These are phyloP conservation scores for Angomonas ambiguus DNA, from an alignment of 208 protist species.

Conservation along the genomic window DNA sequence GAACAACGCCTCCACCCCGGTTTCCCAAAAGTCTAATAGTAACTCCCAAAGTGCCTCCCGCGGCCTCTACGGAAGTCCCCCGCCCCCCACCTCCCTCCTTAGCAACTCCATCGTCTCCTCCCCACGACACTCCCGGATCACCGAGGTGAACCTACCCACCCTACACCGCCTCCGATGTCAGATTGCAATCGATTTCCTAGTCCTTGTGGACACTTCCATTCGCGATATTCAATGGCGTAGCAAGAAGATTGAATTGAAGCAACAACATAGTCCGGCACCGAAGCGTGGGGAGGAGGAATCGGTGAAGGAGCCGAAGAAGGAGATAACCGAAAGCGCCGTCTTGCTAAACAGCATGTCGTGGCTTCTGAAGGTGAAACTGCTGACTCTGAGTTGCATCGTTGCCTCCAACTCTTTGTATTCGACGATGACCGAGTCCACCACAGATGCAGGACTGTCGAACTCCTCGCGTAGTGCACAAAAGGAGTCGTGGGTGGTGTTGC, in stretches of 20 bases:
- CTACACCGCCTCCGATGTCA: neutral
- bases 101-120: neutral
- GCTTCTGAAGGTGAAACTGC: slow-evolving; percentile 41
- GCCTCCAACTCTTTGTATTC: slow-evolving; percentile 11
- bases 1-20: neutral
- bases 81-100: neutral
- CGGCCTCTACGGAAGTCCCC: neutral
- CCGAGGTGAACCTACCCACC: neutral
- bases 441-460: slow-evolving; percentile 2
- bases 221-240: neutral
- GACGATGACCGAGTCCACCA: neutral
- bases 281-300: neutral
- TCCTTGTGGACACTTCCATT: neutral
- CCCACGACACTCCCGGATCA: neutral
- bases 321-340: slow-evolving; percentile 3
- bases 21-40: neutral
- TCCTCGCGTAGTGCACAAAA: neutral
- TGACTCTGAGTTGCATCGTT: slow-evolving; percentile 39
- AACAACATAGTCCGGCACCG: neutral
- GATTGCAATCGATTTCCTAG: neutral
- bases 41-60: neutral
- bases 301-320: neutral
- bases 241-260: neutral
- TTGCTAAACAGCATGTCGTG: slow-evolving; percentile 12
- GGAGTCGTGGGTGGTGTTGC: neutral